These are phyloP conservation scores for Physcomitrellopsis africana DNA, from an alignment of 225 moss, liverwort and hornwort genomes.

Conservation along the genomic window DNA sequence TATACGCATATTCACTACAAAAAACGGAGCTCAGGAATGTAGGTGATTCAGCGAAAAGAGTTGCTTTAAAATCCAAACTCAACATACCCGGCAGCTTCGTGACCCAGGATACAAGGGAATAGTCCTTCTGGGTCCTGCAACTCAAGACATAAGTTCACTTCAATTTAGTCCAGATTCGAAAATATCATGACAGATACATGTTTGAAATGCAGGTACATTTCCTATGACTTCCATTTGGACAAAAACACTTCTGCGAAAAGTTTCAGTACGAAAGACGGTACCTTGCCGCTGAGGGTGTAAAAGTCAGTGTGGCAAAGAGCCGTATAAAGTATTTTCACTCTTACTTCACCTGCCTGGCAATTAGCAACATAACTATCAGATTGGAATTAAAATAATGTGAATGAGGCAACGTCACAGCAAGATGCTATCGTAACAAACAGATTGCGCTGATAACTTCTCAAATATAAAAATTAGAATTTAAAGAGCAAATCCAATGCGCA, in stretches of 20 bases:
- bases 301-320: conserved; percentile 70
- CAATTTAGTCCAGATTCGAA: neutral
- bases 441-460: neutral
- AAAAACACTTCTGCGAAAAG: neutral
- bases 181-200: neutral
- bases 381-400: neutral
- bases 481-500: neutral
- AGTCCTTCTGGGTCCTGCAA: conserved; percentile 70
- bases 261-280: neutral
- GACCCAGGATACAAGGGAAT: conserved; percentile 70
- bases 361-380: conserved; percentile 8
- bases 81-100: conserved; percentile 71
- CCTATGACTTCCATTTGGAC: neutral
- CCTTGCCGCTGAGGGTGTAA: conserved; percentile 73
- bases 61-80: neutral
- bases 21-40: neutral
- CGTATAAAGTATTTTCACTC: conserved; percentile 49
- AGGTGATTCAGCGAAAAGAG: neutral
- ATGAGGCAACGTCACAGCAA: neutral
- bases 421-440: neutral
- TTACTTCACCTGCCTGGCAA: conserved; percentile 62
- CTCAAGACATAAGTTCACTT: conserved; percentile 20
- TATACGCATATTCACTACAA: neutral
- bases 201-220: neutral
- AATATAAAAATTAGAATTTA: neutral